Evolutionary conservation across 352 stramenopile species (phyloP).

Genomic region (Aphanomyces stellatus): DNA sequence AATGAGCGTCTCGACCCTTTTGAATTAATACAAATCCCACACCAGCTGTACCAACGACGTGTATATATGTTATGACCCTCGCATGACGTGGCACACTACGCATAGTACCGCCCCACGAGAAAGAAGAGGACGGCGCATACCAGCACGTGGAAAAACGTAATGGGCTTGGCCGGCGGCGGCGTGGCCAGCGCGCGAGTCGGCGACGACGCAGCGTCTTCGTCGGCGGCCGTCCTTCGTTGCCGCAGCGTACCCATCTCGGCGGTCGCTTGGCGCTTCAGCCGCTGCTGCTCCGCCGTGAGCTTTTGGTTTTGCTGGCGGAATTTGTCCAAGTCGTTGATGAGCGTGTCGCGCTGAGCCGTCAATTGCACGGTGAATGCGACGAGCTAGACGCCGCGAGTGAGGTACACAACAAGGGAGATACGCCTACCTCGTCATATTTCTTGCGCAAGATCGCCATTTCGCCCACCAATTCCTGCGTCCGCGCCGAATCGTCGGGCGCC

Average conservation of each 20-base stretch:
- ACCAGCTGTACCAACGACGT: not conserved
- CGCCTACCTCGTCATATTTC: constrained; percentile 85
- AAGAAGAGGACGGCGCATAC: constrained; percentile 86
- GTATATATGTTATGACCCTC: not conserved
- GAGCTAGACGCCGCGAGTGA: constrained; percentile 32
- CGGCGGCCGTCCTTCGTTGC: constrained; percentile 47
- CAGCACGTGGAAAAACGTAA: constrained; percentile 73
- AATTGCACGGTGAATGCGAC: constrained; percentile 84
- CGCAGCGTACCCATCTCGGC: constrained; percentile 52
- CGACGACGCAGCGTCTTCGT: not conserved
- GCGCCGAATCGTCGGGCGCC: not conserved
- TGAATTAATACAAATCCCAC: constrained; percentile 48
- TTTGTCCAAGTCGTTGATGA: constrained; percentile 80
- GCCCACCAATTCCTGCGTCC: constrained; percentile 38
- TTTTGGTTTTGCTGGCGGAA: constrained; percentile 67
- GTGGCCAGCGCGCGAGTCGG: constrained; percentile 5
- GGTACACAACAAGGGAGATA: too few species aligned
- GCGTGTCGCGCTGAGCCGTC: constrained; percentile 71
- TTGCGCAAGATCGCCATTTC: constrained; percentile 66
- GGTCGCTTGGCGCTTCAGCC: constrained; percentile 47
- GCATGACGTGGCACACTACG: constrained; percentile 12
- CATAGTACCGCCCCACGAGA: constrained; percentile 82
- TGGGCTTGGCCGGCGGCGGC: constrained; percentile 29
- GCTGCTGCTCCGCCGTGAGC: constrained; percentile 48
- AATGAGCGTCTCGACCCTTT: constrained; percentile 83